Evolutionary conservation across 495 filamentous ascomycete genomes (phyloP).

Genomic region (Astrocystis sublimbata): DNA sequence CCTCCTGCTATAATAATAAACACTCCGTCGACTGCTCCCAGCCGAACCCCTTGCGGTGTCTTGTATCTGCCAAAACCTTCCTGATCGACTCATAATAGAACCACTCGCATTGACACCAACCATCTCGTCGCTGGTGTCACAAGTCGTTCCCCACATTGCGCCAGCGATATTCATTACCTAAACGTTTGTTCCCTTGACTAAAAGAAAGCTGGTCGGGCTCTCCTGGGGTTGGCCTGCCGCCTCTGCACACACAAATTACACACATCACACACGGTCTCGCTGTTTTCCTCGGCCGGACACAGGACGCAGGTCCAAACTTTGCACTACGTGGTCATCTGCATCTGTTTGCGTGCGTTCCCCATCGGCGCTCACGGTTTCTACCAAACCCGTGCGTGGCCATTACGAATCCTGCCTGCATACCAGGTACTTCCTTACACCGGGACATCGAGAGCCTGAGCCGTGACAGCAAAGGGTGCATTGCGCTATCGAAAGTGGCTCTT

Average conservation of each 20-base stretch:
- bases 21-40: slow-evolving; percentile 3
- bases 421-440: no score
- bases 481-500: slow-evolving; percentile 33
- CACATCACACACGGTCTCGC: slow-evolving; percentile 3
- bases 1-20: neutral
- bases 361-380: neutral
- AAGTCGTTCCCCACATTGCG: slow-evolving; percentile 48
- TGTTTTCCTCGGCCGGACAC: neutral
- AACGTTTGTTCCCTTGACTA: slow-evolving; percentile 48
- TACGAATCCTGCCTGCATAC: neutral
- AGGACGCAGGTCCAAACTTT: slow-evolving; percentile 1
- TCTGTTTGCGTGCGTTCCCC: slow-evolving; percentile 4
- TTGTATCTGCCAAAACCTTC: slow-evolving; percentile 11
- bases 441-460: neutral
- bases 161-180: slow-evolving; percentile 50
- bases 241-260: neutral
- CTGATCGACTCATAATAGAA: neutral
- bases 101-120: neutral
- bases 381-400: neutral
- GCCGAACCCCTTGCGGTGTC: neutral
- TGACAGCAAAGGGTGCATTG: slow-evolving; percentile 24
- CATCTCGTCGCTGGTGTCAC: neutral
- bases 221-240: slow-evolving; percentile 1
- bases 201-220: slow-evolving; percentile 35
- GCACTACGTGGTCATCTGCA: slow-evolving; percentile 7